phyloP scores from a whole-genome alignment of 805 yeast species.

The Lipomyces japonicus region DNA sequence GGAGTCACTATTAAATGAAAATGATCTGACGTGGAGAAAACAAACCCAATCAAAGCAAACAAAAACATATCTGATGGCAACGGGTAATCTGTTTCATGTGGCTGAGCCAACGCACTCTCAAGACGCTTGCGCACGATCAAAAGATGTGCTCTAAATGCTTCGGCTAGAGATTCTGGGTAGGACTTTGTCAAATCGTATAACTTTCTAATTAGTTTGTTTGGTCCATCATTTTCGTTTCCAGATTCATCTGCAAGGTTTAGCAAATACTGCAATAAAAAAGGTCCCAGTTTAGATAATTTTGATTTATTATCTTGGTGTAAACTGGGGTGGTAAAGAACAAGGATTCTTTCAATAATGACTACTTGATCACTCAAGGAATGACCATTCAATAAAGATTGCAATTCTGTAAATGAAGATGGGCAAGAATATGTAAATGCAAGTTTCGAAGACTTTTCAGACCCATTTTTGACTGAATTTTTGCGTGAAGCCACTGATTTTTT shows the following conservation, averaged over 20 bases:
- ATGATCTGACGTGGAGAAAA: constrained; percentile 93
- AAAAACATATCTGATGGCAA: constrained; percentile 54
- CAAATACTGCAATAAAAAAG: constrained; percentile 39
- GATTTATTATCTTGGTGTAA: constrained; percentile 79
- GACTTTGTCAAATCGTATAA: constrained; percentile 60
- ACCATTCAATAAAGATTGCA: constrained; percentile 64
- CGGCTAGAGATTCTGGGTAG: constrained; percentile 61
- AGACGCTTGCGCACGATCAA: constrained; percentile 54
- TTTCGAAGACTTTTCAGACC: constrained; percentile 21
- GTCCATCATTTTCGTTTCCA: background rate
- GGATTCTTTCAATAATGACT: constrained; percentile 48
- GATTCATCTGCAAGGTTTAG: constrained; percentile 34
- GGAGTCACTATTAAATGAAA: constrained; percentile 91
- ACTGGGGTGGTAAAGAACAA: constrained; percentile 66
- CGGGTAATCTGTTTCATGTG: constrained; percentile 20
- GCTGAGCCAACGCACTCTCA: constrained; percentile 20
- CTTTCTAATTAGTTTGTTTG: constrained; percentile 31
- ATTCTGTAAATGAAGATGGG: constrained; percentile 58
- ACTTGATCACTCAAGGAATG: constrained; percentile 52
- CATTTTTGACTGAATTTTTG: background rate
- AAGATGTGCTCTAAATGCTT: constrained; percentile 56
- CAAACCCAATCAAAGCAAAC: constrained; percentile 64
- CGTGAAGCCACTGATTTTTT: constrained; percentile 43
- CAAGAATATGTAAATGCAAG: constrained; percentile 40
- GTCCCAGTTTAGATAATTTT: constrained; percentile 36